These are phyloP conservation scores for Pseudonitzschia delicatissima DNA, from an alignment of 108 stramenopile species.

Conservation along the genomic window DNA sequence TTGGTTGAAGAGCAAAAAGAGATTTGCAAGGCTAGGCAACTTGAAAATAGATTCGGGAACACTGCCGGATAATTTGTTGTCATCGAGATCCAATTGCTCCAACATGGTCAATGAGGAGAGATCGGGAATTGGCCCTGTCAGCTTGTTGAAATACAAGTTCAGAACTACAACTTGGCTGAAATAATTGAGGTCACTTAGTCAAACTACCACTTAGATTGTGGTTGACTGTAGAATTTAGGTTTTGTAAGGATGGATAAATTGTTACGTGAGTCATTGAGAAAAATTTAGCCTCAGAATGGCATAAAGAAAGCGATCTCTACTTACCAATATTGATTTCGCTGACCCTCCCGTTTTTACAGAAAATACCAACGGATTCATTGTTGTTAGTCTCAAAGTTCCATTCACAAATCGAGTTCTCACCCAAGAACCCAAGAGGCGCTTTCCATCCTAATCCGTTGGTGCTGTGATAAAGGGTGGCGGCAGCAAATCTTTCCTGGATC, in stretches of 20 bases:
- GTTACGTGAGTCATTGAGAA: no score
- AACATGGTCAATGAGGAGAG: constrained; percentile 4
- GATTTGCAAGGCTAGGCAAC: constrained; percentile 29
- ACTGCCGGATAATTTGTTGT: background rate
- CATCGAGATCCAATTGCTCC: constrained; percentile 2
- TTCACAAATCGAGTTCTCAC: background rate
- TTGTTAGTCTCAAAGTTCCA: background rate
- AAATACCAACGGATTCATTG: background rate
- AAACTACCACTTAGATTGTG: constrained; percentile 38
- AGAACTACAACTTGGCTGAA: constrained; percentile 36
- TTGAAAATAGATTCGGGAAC: constrained; percentile 29
- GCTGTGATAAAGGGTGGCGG: background rate
- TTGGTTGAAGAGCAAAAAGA: background rate
- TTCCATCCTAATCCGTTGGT: background rate
- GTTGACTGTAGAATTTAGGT: background rate
- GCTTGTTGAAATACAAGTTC: constrained; percentile 41
- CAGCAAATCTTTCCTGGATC: background rate
- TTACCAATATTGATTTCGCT: constrained; percentile 2
- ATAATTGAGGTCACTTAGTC: constrained; percentile 22
- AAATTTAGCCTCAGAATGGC: no score
- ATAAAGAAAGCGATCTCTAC: background rate
- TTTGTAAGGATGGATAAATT: background rate
- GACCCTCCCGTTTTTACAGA: background rate
- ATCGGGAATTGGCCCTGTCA: constrained; percentile 53
- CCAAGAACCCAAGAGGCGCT: background rate